phyloP scores from a whole-genome alignment of 2,329 filamentous ascomycete genomes.

The Xylaria polymorpha region DNA sequence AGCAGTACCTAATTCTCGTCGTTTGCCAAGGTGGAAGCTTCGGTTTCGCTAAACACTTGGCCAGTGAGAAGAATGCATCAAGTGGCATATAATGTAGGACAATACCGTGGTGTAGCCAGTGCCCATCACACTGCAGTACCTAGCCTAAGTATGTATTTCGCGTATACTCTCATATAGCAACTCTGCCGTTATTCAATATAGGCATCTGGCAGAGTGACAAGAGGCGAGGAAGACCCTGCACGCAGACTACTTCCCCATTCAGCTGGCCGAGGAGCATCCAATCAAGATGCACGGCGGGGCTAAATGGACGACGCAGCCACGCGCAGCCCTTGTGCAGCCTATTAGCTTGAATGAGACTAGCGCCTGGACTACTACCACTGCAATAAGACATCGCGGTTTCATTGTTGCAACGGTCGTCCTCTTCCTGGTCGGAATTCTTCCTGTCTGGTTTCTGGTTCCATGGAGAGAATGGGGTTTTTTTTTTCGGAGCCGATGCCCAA shows the following conservation, averaged over 20 bases:
- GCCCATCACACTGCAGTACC: background rate
- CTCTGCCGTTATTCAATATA: background rate
- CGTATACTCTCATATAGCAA: too few species aligned
- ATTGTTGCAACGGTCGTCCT: slow-evolving; percentile 6
- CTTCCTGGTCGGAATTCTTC: slow-evolving; percentile 27
- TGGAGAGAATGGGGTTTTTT: background rate
- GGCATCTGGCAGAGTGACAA: background rate
- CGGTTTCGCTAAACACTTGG: background rate
- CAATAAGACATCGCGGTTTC: background rate
- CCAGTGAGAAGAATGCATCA: background rate
- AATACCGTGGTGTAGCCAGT: background rate
- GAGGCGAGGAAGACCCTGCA: background rate
- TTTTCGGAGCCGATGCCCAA: slow-evolving; percentile 20
- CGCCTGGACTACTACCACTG: slow-evolving; percentile 1
- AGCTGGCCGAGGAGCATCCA: slow-evolving; percentile 37
- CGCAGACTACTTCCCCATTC: slow-evolving; percentile 35
- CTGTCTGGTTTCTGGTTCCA: slow-evolving; percentile 12
- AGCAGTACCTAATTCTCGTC: background rate
- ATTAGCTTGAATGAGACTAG: slow-evolving; percentile 26
- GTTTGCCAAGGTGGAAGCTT: background rate
- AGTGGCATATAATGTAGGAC: background rate
- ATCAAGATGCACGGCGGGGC: slow-evolving; percentile 21
- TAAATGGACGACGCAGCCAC: slow-evolving; percentile 17
- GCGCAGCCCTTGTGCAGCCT: slow-evolving; percentile 22
- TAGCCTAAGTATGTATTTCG: background rate